phyloP scores from a whole-genome alignment of 2,329 filamentous ascomycete species.

The Scolecobasidium constrictum region DNA sequence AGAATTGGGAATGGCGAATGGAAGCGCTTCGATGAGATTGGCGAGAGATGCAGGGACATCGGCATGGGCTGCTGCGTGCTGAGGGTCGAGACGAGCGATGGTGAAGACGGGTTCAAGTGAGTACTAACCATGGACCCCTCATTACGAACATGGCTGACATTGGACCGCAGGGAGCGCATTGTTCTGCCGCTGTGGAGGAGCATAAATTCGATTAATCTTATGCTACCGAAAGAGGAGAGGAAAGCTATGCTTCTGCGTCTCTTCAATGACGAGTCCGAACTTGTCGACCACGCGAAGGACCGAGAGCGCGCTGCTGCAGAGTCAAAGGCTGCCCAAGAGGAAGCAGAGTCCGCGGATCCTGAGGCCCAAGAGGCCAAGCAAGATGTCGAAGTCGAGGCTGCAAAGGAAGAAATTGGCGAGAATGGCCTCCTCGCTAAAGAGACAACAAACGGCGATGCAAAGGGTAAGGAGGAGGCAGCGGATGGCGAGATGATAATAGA shows the following conservation, averaged over 20 bases:
- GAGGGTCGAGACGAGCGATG: constrained; percentile 63
- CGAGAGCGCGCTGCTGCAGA: neutral
- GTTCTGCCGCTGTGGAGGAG: constrained; percentile 91
- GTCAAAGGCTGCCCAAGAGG: too few species aligned
- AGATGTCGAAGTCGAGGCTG: too few species aligned
- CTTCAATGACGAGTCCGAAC: constrained; percentile 62
- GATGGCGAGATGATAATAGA: too few species aligned
- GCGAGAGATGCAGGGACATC: constrained; percentile 67
- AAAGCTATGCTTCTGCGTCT: constrained; percentile 81
- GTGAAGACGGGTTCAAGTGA: constrained; percentile 45
- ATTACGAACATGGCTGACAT: constrained; percentile 8
- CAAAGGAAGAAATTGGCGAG: too few species aligned
- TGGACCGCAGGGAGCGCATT: constrained; percentile 68
- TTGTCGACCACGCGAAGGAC: constrained; percentile 9
- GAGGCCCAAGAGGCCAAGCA: too few species aligned
- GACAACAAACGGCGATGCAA: too few species aligned
- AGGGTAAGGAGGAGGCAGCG: too few species aligned
- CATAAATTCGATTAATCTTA: constrained; percentile 82
- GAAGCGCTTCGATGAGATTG: constrained; percentile 75
- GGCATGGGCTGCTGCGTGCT: constrained; percentile 89
- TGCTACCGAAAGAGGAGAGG: constrained; percentile 96
- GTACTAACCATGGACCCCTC: constrained; percentile 12
- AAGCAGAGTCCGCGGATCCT: too few species aligned
- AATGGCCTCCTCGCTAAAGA: too few species aligned
- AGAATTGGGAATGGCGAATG: constrained; percentile 67